These are phyloP conservation scores for Elsinoe perseae DNA, from an alignment of 2,329 filamentous ascomycete species.

Conservation along the genomic window DNA sequence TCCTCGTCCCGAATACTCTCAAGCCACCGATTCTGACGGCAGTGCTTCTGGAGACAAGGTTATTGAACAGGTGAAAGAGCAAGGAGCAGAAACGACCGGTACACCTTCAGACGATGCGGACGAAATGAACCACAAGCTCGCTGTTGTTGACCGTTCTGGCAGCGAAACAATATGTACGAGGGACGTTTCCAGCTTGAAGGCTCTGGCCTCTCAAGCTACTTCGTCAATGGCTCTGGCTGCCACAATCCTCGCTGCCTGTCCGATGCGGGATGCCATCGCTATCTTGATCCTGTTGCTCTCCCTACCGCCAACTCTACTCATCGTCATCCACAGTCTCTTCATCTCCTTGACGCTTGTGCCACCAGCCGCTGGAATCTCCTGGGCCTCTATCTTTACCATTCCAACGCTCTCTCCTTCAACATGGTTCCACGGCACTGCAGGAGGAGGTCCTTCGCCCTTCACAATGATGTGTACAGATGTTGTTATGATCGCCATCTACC, in stretches of 20 bases:
- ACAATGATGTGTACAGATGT: slow-evolving; percentile 79
- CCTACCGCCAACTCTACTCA: slow-evolving; percentile 78
- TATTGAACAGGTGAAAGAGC: slow-evolving; percentile 11
- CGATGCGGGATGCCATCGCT: slow-evolving; percentile 88
- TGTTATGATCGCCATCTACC: slow-evolving; percentile 66
- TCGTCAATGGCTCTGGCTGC: slow-evolving; percentile 69
- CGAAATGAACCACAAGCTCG: slow-evolving; percentile 6
- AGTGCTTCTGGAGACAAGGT: slow-evolving; percentile 12
- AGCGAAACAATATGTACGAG: slow-evolving; percentile 15
- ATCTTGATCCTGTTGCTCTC: slow-evolving; percentile 94
- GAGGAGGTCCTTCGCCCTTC: slow-evolving; percentile 72
- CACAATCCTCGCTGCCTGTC: slow-evolving; percentile 82
- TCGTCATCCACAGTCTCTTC: slow-evolving; percentile 84
- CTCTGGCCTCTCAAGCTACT: slow-evolving; percentile 59
- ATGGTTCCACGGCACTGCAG: slow-evolving; percentile 76
- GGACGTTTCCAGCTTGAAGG: slow-evolving; percentile 42
- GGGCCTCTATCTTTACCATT: slow-evolving; percentile 45
- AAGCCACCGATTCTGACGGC: slow-evolving; percentile 16
- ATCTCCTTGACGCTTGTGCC: slow-evolving; percentile 88
- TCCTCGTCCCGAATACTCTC: slow-evolving; percentile 23
- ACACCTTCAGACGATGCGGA: slow-evolving; percentile 15
- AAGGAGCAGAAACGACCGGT: slow-evolving; percentile 9
- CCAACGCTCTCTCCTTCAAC: slow-evolving; percentile 66
- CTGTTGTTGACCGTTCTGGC: slow-evolving; percentile 1
- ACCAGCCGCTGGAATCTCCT: slow-evolving; percentile 60